Conservation (phyloP, 352 stramenopile genomes). For the Phytophthora niederhauseri region DNA sequence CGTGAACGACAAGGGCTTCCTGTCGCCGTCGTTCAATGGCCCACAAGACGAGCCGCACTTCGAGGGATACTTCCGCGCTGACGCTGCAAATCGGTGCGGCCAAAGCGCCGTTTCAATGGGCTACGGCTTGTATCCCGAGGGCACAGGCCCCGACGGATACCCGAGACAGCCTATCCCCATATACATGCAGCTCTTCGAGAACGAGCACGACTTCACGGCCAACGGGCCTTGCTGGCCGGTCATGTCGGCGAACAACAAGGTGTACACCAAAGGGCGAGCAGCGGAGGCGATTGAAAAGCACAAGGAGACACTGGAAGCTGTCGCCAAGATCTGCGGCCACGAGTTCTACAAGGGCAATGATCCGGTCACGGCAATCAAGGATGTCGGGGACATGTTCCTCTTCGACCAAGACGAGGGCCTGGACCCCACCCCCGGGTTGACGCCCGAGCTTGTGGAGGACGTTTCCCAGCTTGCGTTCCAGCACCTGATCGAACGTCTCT, state of each 20-base stretch:
- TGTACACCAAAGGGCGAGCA: conserved; percentile 49
- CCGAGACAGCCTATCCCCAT: conserved; percentile 68
- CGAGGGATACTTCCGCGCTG: conserved; percentile 77
- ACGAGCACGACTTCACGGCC: conserved; percentile 80
- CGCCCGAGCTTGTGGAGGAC: conserved; percentile 45
- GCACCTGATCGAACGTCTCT: conserved; percentile 76
- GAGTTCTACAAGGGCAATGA: conserved; percentile 53
- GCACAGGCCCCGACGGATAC: conserved; percentile 64
- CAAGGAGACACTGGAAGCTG: conserved; percentile 41
- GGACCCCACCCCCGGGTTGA: conserved; percentile 51
- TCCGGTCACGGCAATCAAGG: conserved; percentile 68
- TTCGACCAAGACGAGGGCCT: conserved; percentile 74
- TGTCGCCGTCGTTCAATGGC: conserved; percentile 73
- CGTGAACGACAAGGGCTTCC: conserved; percentile 62
- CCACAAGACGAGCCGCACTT: conserved; percentile 56
- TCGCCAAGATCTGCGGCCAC: conserved; percentile 53
- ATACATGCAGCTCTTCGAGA: conserved; percentile 84
- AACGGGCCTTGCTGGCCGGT: conserved; percentile 69
- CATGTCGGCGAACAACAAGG: conserved; percentile 54
- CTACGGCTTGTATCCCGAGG: conserved; percentile 74
- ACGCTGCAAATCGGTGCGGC: conserved; percentile 68
- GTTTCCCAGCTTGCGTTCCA: conserved; percentile 70
- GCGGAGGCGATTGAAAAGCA: conserved; percentile 50
- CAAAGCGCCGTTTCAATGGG: conserved; percentile 74
- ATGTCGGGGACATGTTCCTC: conserved; percentile 76